These are phyloP conservation scores for Mycena galericulata DNA, from an alignment of 768 basidiomycete genomes.

Conservation along the genomic window DNA sequence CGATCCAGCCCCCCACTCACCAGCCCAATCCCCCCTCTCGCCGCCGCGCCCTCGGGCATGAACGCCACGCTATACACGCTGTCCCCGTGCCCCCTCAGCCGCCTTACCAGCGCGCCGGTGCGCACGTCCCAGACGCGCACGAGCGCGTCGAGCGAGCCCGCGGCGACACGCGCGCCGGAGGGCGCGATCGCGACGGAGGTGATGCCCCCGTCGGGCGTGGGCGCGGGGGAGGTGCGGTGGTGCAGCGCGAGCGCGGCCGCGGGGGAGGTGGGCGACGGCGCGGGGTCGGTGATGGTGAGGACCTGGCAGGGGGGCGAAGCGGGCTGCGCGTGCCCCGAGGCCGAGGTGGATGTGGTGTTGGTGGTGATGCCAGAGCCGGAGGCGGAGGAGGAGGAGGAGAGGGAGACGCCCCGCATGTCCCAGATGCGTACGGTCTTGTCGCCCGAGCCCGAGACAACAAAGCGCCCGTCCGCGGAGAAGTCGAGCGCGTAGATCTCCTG, in stretches of 20 bases:
- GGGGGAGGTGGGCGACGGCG: conserved; percentile 49
- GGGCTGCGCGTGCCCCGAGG: conserved; percentile 41
- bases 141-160: conserved; percentile 70
- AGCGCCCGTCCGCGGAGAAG: conserved; percentile 78
- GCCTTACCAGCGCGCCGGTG: conserved; percentile 66
- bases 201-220: conserved; percentile 58
- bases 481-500: conserved; percentile 89
- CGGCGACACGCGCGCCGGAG: conserved; percentile 65
- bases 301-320: conserved; percentile 66
- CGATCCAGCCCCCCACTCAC: conserved; percentile 51
- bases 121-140: conserved; percentile 78
- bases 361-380: too few species aligned
- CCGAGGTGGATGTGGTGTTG: too few species aligned
- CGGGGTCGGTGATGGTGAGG: conserved; percentile 29
- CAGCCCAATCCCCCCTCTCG: conserved; percentile 62
- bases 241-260: too few species aligned
- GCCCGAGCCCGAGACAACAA: conserved; percentile 84
- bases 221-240: conserved; percentile 29
- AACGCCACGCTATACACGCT: conserved; percentile 80
- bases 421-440: conserved; percentile 50
- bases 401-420: conserved; percentile 38
- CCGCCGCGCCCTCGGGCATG: conserved; percentile 63
- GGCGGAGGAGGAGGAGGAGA: too few species aligned
- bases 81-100: conserved; percentile 72
- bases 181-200: conserved; percentile 74